Evolutionary conservation across 2,329 filamentous ascomycete species (phyloP), one percentile per base, ranked within the genome.

Genomic region (Fusarium tuaranense): DNA sequence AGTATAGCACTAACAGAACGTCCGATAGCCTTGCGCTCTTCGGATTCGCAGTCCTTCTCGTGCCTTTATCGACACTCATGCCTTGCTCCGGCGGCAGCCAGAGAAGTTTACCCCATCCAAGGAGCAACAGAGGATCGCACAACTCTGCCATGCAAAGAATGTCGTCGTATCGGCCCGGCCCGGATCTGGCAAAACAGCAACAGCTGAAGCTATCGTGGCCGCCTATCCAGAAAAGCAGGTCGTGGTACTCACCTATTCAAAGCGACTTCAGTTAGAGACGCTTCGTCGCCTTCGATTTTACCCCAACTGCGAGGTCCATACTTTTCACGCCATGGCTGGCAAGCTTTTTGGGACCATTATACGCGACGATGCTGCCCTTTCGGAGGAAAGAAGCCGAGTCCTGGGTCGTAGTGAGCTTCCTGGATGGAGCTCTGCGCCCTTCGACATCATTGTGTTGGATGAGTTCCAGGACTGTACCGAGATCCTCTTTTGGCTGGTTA

Each of bases 391-490:
- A 22, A 22, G 22, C 22, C 22, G 22, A 22, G 22, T 22, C 22
- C 22, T 22, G 22, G 22, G 22, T 22, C 22, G 22, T 7, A 27
- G 65, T n/a, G 53, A 64, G 39, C 65, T 71, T 30, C 79, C 80
- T 8, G 7, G 20, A 25, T 80, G 79, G 77, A 59, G 10, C 4
- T 69, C n/a, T 10, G 25, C 34, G 13, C 77, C 77, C 16, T 81
- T 78, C 61, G 79, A 82, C n/a, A 77, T 81, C 5, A 69, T 82
- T 34, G 75, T 81, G 6, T 39, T 82, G 12, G 80, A 82, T 36
- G 81, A 82, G 63, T 75, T 82, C 22, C 81, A 82, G 34, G 80
- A 82, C 36, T 82, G 79, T 30, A 80, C 78, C 2, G 71, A 76
- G 8, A 32, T 69, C 27, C 65, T 79, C 3, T 82, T 79, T 59